Base-by-base conservation (phyloP, 495 filamentous ascomycete genomes). In the Neurospora sp. region DNA sequence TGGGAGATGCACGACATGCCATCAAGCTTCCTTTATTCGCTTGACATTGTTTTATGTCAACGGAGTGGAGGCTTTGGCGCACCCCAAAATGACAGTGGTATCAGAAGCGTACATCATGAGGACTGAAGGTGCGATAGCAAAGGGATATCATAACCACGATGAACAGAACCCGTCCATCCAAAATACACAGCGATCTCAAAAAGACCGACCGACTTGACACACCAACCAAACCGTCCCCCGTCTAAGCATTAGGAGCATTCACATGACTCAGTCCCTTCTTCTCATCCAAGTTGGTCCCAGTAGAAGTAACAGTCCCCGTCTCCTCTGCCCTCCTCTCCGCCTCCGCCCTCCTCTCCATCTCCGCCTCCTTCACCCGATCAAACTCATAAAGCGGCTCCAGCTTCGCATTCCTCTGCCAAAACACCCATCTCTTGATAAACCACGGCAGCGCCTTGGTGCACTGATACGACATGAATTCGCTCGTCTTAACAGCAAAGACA, bases 401-500 rank as follows among this genome's bases (percentile, higher is more conserved):
- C 71, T 76, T 76, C 2, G 86, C 87, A 38, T 82, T 75, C 77
- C 85, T 88, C 73, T 83, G 80, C 44, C 85, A 84, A 53, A 95
- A 80, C 41, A 95, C 80, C 73, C 88, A 92, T 39, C 88, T 84
- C 78, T 89, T 90, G 78, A 92, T 76, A 86, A 88, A 94, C 82
- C 86, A 95, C 1, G 86, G 86, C n/a, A 93, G 81, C 4, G 83
- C 88, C 74, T 88, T 84, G 71, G 78, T 86, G 39, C 88, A 39
- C 81, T 96, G 91, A 77, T 93, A 92, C 40, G 73, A 73, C 77
- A 86, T 87, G 77, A 93, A 91, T 42, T 84, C 84, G 59, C 85
- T 76, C 35, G 87, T 91, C 0, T 90, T 90, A 14, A 93, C 91
- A 9, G 88, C 91, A 74, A 93, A 96, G 71, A 96, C 88, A 77